Conservation (phyloP, 2,329 filamentous ascomycete genomes). For the Phoma herbarum region DNA sequence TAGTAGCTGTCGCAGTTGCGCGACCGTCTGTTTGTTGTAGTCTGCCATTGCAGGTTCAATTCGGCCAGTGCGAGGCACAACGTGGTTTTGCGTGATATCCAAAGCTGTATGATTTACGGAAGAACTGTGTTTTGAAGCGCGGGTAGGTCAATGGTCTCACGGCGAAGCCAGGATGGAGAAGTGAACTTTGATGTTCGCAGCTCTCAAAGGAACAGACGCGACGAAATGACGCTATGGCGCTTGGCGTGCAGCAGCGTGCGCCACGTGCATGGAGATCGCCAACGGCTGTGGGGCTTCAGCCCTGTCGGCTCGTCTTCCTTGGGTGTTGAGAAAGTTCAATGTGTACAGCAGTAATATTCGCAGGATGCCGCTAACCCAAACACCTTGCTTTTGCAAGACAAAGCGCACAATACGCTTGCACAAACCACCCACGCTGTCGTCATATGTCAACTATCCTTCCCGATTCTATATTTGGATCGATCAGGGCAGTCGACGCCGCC, state of each 20-base stretch:
- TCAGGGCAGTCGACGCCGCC: conserved; percentile 9
- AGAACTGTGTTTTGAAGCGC: not conserved
- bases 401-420: conserved; percentile 23
- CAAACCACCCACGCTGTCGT: conserved; percentile 18
- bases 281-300: conserved; percentile 19
- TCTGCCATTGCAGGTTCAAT: conserved; percentile 45
- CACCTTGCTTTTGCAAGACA: conserved; percentile 23
- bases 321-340: not conserved
- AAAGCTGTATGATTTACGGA: not conserved
- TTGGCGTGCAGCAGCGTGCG: conserved; percentile 21
- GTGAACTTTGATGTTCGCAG: conserved; percentile 13
- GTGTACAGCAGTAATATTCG: conserved; percentile 16
- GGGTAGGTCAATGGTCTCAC: not conserved
- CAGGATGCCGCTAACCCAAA: conserved; percentile 24
- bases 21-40: conserved; percentile 58
- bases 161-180: not conserved
- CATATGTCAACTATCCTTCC: conserved; percentile 15
- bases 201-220: conserved; percentile 14
- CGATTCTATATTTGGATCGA: conserved; percentile 12
- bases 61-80: too few species aligned
- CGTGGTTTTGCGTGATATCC: not conserved
- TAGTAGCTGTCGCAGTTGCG: conserved; percentile 56
- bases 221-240: conserved; percentile 16
- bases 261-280: conserved; percentile 15
- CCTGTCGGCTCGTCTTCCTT: conserved; percentile 6